Evolutionary conservation across 2,329 filamentous ascomycete species (phyloP).

Genomic region (Calonectria leucothoes): DNA sequence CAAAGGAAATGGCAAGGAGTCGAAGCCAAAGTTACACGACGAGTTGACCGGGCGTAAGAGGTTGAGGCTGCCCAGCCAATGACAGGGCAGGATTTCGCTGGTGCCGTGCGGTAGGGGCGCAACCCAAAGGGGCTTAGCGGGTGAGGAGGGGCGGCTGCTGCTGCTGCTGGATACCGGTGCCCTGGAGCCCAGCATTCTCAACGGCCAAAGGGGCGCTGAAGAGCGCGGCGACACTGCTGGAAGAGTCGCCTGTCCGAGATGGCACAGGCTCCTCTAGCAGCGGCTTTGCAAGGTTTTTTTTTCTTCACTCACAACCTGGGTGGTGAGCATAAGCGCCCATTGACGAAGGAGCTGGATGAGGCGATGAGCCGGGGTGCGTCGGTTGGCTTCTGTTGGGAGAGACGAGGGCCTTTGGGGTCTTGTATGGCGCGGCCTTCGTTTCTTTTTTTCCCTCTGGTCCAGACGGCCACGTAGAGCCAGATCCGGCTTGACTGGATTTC

Average conservation of each 20-base stretch:
- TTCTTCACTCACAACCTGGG: neutral
- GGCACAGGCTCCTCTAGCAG: neutral
- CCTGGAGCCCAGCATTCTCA: conserved; percentile 39
- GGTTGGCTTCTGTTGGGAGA: neutral
- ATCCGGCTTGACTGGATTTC: conserved; percentile 1
- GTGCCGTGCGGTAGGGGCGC: conserved; percentile 11
- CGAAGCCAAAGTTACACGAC: conserved; percentile 32
- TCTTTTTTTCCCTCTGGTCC: neutral
- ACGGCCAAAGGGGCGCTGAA: conserved; percentile 14
- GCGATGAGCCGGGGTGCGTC: neutral
- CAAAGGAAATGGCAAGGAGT: conserved; percentile 37
- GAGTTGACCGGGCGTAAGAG: conserved; percentile 27
- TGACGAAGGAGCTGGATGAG: neutral
- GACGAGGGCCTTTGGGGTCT: neutral
- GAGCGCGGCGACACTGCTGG: neutral
- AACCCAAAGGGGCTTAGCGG: conserved; percentile 24
- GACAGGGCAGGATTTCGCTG: conserved; percentile 12
- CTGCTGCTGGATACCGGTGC: conserved; percentile 28
- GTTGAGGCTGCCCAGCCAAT: conserved; percentile 33
- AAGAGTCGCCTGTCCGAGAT: neutral
- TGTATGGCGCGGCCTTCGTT: neutral
- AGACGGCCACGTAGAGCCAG: neutral
- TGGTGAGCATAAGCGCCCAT: neutral
- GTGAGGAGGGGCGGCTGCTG: conserved; percentile 19
- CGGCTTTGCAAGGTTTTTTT: neutral